Conservation (phyloP, 2,329 filamentous ascomycete species). For the Amylocarpus encephaloides region DNA sequence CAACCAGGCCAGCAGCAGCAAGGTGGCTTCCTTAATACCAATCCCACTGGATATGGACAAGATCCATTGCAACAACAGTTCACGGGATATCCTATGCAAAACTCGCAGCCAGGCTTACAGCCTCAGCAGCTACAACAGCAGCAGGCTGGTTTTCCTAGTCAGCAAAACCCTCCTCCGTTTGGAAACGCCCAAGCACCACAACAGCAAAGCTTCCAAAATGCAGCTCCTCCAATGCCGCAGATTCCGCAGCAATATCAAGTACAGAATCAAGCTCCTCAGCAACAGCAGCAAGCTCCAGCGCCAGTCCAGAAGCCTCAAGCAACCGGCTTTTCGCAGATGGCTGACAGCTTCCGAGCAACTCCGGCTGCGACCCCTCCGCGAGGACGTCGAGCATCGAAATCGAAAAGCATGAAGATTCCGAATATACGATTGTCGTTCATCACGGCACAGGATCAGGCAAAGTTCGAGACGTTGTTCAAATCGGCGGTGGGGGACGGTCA, state of each 20-base stretch:
- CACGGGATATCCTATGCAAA: constrained; percentile 30
- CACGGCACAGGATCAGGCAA: constrained; percentile 86
- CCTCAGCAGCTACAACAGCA: constrained; percentile 42
- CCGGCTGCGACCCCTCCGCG: constrained; percentile 37
- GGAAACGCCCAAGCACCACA: constrained; percentile 42
- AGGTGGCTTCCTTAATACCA: constrained; percentile 21
- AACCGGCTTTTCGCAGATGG: constrained; percentile 61
- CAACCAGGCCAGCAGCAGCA: constrained; percentile 36
- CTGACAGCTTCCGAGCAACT: constrained; percentile 55
- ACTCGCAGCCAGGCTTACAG: constrained; percentile 47
- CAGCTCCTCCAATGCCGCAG: constrained; percentile 30
- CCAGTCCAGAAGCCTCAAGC: constrained; percentile 59
- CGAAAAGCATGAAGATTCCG: constrained; percentile 71
- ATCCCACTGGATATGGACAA: constrained; percentile 32
- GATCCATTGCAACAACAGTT: constrained; percentile 30
- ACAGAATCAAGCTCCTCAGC: constrained; percentile 41
- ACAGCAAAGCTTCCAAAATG: constrained; percentile 34
- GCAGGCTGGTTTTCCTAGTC: constrained; percentile 53
- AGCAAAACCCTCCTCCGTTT: constrained; percentile 31
- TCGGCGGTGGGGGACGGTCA: constrained; percentile 81
- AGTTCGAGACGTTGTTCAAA: constrained; percentile 97
- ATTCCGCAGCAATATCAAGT: constrained; percentile 30
- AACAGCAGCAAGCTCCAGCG: constrained; percentile 50
- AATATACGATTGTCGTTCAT: constrained; percentile 95
- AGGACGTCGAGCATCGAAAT: constrained; percentile 44